Base-by-base conservation (phyloP, 2,329 filamentous ascomycete species). In the Chaetomiaceae sp. region DNA sequence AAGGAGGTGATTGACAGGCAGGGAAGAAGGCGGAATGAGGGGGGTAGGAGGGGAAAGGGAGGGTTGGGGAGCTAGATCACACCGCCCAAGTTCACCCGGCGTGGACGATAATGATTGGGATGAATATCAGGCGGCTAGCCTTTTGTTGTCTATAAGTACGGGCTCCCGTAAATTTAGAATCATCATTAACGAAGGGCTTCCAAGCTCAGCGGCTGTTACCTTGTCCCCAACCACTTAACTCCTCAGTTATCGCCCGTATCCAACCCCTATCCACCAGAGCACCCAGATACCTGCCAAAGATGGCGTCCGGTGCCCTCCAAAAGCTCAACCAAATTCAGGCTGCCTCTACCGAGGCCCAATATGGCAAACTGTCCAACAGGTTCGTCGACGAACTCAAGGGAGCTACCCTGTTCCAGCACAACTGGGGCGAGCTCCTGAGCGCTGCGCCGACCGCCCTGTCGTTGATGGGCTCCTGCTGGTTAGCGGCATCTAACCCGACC, bases 351-450 rank as follows among this genome's bases (percentile, higher is more conserved):
- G 5, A 32, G 16, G 27, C 2, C 2, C 4, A 44, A 20, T 44
- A 44, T 44, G 41, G 41, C 4, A 44, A 44, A 10, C n/a, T 44
- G 25, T 44, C 41, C 3, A 32, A 20, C n/a, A 20, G 13, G 16
- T 44, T 44, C 41, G 27, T 44, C 10, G 29, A 30, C 9, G 41
- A 44, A 11, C 27, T 44, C n/a, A 44, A 44, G 41, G 41, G 41
- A 3, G 13, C 41, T 20, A 44, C 25, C 25, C 41, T 44, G 4
- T 44, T 44, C 27, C 16, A 41, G 41, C 27, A 44, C 27, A 32
- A 44, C 27, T 44, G 41, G 41, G 41, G 41, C 16, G 41, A 32
- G 14, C 41, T 44, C 6, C 29, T 44, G 27, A 20, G 41, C 5
- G 41, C 41, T 20, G 41, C 41, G 1, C 41, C 41, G 8, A 44